Conservation (phyloP, 768 basidiomycete genomes). For the Xanthoconium purpureum region DNA sequence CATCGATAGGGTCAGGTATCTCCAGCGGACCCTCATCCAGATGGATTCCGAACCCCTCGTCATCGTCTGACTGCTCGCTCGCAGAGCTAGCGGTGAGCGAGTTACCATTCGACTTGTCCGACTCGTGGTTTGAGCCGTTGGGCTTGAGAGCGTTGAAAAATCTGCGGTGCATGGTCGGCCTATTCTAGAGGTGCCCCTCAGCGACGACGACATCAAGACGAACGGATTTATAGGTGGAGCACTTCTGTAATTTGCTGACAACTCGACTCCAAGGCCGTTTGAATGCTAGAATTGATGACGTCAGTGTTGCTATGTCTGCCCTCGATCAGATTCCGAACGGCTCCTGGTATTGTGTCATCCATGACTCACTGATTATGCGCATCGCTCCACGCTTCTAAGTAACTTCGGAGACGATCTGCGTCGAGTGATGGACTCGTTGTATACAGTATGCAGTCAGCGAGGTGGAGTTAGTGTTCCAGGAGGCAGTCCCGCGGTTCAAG, state of each 20-base stretch:
- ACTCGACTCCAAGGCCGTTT: too few relatives aligned
- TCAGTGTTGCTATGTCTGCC: not conserved
- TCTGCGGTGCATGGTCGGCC: slow-evolving; percentile 1
- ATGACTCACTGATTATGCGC: too few relatives aligned
- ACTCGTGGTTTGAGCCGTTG: not conserved
- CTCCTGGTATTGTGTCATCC: too few relatives aligned
- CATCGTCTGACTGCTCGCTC: slow-evolving; percentile 3
- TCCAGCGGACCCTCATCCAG: slow-evolving; percentile 4
- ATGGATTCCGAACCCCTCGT: not conserved
- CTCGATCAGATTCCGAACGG: not conserved
- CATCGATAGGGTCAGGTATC: slow-evolving; percentile 7
- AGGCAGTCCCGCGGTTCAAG: not conserved
- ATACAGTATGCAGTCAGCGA: too few relatives aligned
- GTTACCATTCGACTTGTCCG: not conserved
- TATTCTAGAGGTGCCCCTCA: not conserved
- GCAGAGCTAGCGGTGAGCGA: not conserved
- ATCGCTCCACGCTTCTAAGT: too few relatives aligned
- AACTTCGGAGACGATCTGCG: too few relatives aligned
- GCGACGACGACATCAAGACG: not conserved
- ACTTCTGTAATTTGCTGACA: not conserved
- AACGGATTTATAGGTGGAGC: not conserved
- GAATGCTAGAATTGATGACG: not conserved
- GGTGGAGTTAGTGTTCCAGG: too few relatives aligned
- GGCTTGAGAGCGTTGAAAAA: not conserved
- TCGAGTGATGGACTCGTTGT: too few relatives aligned